A percentile compares a stretch with the other conserved stretches of the same genome.
These are phyloP conservation scores for sweet orange (Citrus sinensis) DNA, from an alignment of 345 rosid genomes.

Conservation along the genomic window DNA sequence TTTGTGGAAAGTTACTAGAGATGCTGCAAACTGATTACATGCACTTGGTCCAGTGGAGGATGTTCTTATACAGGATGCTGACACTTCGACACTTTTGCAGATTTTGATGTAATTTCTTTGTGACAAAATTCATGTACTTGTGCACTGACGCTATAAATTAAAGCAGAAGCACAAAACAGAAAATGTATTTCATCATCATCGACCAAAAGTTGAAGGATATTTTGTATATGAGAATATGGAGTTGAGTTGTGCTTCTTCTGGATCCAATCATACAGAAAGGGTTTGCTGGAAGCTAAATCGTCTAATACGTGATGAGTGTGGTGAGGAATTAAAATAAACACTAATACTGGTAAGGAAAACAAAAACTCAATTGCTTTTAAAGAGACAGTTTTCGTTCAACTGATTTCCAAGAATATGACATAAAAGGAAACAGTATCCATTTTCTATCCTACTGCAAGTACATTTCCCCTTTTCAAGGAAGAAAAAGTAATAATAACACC, in stretches of 20 bases:
- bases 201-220: too few species aligned
- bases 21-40: background rate
- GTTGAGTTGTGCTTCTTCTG: background rate
- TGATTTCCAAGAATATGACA: background rate
- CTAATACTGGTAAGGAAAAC: background rate
- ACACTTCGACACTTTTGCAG: too few species aligned
- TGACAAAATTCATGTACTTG: too few species aligned
- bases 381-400: background rate
- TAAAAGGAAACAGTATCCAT: slow-evolving; percentile 3
- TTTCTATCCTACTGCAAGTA: slow-evolving; percentile 1
- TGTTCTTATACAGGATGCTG: too few species aligned
- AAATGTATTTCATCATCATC: too few species aligned
- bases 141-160: too few species aligned
- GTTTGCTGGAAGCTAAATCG: background rate
- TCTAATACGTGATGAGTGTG: background rate
- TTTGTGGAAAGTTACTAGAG: background rate
- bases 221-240: background rate
- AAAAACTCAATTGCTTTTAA: background rate
- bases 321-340: background rate
- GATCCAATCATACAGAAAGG: background rate
- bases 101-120: too few species aligned
- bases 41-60: background rate
- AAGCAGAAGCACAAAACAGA: too few species aligned
- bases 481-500: background rate
- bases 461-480: background rate